Base-by-base conservation (phyloP, 192 early-diverging fungal species). In the Irineochytrium annulatum region DNA sequence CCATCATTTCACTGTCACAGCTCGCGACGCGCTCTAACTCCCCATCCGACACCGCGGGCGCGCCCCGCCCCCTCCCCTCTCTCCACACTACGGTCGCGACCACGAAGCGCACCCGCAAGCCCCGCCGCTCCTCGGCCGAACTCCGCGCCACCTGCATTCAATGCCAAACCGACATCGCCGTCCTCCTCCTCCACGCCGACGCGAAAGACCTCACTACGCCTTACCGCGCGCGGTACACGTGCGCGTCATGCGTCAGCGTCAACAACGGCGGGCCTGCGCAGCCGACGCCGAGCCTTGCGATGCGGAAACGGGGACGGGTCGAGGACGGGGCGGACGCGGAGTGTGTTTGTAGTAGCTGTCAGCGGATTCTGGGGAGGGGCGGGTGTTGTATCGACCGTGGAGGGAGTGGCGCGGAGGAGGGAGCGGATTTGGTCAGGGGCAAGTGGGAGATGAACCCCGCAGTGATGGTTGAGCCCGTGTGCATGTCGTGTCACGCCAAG, bases 401-500 rank as follows among this genome's bases (percentile, higher is more conserved):
- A 41, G n/a, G 37, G n/a, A n/a, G 46, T 20, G 46, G 46, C 46
- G 11, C 17, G 46, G 8, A 24, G 11, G 22, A 6, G 8, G 46
- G 46, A 33, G 13, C 29, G 20, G 16, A 46, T 58, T 17, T 20
- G 1, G 30, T 22, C 0, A 14, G 57, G 0, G 43, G 19, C 14
- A 11, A 43, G 28, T 61, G 60, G 60, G 5, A 49, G 13, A 39
- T 55, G 16, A 24, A 39, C 8, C 28, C 60, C 11, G 31, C 22
- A 11, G 29, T 61, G 28, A 46, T 46, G 29, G 24, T 19, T 5
- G 60, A 61, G 60, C 31, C 29, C 34, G 48, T 61, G 13, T 61
- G 60, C 48, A 11, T 28, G 31, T n/a, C 27, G 14, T 61, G 60
- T 32, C 11, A 17, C 22, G 53, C 34, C 53, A 72, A 70, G 28